Evolutionary conservation across 176 grass and related monocot species (phyloP), one percentile per base, ranked within the genome.

Genomic region (Oropetium thomaeum): DNA sequence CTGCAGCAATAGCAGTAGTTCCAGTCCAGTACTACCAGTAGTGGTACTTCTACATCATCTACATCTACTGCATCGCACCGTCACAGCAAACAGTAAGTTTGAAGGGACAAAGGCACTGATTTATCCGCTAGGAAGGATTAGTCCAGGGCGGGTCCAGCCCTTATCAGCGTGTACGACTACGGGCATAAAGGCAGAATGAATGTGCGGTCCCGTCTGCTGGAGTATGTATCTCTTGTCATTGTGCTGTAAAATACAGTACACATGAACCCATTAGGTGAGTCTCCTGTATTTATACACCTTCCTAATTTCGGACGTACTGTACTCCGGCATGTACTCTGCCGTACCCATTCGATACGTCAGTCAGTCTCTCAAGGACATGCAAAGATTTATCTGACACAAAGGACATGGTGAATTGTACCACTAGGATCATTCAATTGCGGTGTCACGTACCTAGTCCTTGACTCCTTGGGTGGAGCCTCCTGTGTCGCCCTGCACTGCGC

Each of bases 61-160:
- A n/a, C n/a, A n/a, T n/a, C n/a, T n/a, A n/a, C 39, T 30, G 5
- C 73, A 22, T 15, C n/a, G 42, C 60, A 20, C n/a, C n/a, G n/a
- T 20, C 42, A 49, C 43, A 64, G 44, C 42, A 13, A 30, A 57
- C 58, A 37, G 58, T n/a, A n/a, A n/a, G 17, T 53, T 59, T 64
- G 27, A 62, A 23, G 58, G 57, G 78, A 49, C 41, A 23, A 20
- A 44, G 59, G 40, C 72, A 61, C 30, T 23, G 42, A 76, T 83
- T 49, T 52, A 69, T 39, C 63, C 6, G 25, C 16, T 32, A 51
- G 43, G 8, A 53, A 51, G 43, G 8, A 53, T 81, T 29, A 38
- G 14, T 16, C 28, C 15, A 26, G 25, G 37, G 19, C n/a, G n/a
- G n/a, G n/a, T n/a, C 7, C 1, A 12, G 22, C 10, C 4, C 3